Percentiles rank a stretch among this genome's conserved stretches.
Evolutionary conservation across 148 eudicot species (phyloP).

Genomic region (Cornus kousa): DNA sequence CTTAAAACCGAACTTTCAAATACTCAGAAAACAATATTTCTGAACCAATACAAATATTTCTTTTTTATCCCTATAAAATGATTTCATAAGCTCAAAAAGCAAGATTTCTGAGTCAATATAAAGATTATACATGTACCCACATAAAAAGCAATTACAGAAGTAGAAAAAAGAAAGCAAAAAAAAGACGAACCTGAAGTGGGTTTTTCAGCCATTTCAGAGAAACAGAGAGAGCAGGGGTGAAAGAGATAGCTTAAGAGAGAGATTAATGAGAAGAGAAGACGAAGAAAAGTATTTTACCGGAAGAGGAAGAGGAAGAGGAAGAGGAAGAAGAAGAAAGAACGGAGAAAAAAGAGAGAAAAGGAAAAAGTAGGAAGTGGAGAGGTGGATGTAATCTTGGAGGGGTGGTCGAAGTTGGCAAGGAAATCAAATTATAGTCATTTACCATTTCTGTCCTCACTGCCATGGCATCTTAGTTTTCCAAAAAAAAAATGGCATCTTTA

Average conservation of each 20-base stretch:
- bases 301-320: not conserved
- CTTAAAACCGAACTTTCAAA: not conserved
- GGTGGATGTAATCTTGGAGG: not conserved
- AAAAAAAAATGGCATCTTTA: no score
- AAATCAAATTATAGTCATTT: no score
- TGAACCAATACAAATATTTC: no score
- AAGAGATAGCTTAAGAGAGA: slow-evolving; percentile 6
- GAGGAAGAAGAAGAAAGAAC: not conserved
- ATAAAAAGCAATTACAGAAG: not conserved
- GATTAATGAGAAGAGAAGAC: not conserved
- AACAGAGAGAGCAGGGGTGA: not conserved
- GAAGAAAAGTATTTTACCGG: not conserved
- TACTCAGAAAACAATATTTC: no score
- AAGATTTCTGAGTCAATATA: not conserved
- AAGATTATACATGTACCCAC: not conserved
- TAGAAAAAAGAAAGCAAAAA: not conserved
- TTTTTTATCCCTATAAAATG: no score
- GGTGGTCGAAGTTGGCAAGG: not conserved
- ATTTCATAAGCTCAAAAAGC: not conserved
- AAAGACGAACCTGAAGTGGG: slow-evolving; percentile 41
- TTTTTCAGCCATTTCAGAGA: slow-evolving; percentile 37
- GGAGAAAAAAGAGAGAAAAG: not conserved
- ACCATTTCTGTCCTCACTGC: not conserved
- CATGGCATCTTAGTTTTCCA: no score
- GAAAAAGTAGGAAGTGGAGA: not conserved